These are phyloP conservation scores for Podaxis sp. DNA, from an alignment of 768 basidiomycete genomes.

Conservation along the genomic window DNA sequence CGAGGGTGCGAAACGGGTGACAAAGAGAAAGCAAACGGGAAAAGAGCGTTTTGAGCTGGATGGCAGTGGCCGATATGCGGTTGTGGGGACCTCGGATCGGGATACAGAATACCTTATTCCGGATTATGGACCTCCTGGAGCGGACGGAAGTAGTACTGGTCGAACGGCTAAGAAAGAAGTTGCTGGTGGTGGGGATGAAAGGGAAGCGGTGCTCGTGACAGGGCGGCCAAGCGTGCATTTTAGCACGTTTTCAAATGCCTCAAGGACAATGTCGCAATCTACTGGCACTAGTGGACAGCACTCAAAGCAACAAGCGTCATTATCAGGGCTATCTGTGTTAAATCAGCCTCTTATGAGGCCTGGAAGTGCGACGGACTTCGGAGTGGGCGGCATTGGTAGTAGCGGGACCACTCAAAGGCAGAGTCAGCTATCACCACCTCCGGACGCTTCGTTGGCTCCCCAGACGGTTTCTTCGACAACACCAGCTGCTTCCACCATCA, in stretches of 20 bases:
- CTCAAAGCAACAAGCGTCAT: background rate
- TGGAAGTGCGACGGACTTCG: background rate
- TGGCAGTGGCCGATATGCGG: conserved; percentile 2
- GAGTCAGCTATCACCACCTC: background rate
- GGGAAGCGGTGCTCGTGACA: background rate
- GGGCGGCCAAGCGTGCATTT: background rate
- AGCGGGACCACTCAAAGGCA: background rate
- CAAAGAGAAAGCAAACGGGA: background rate
- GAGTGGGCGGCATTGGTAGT: background rate
- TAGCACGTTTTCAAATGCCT: background rate
- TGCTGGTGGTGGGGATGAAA: background rate
- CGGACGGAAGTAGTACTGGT: background rate
- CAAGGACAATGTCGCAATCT: background rate
- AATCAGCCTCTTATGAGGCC: conserved; percentile 8
- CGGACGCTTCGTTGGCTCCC: background rate
- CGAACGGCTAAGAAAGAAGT: background rate
- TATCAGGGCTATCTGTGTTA: conserved; percentile 7
- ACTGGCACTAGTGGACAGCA: background rate
- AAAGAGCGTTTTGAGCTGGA: conserved; percentile 1
- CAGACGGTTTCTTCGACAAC: background rate
- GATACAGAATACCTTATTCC: conserved; percentile 1
- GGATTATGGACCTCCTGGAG: background rate
- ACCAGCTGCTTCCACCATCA: background rate
- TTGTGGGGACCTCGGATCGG: conserved; percentile 1
- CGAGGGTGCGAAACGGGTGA: background rate